Evolutionary conservation across 202 grass and related monocot genomes (phyloP), one percentile per base, ranked within the genome.

Genomic region (Panicum hallii): DNA sequence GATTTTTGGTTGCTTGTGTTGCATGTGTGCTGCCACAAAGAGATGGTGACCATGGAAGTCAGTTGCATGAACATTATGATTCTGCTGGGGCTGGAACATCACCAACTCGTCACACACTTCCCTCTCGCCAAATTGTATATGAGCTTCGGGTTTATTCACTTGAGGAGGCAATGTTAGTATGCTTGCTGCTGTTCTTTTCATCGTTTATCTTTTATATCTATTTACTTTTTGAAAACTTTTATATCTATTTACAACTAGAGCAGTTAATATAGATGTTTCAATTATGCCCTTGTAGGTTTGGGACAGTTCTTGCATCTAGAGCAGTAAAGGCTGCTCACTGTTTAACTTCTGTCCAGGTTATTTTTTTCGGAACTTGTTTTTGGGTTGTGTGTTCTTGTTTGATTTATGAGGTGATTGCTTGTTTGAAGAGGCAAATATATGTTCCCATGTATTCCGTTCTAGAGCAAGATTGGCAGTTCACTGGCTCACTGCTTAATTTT

Each of bases 91-190:
- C 92, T 69, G 92, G 91, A 85, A 86, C 96, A 71, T 99, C 96
- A 76, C 97, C 93, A 78, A 99, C 97, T 80, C 93, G 90, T 53
- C 97, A 97, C 52, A 90, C 97, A 75, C 85, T 94, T 85, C 89
- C 93, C 32, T 95, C 97, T 58, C 88, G 92, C 44, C 88, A 90
- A 83, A 89, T 99, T 87, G 96, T 99, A 58, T 99, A 97, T 85
- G 97, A 99, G 80, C 97, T 99, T 79, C 93, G 97, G 62, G 90
- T 99, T 67, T 99, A 99, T 87, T 99, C 97, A 77, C 93, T 99
- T 20, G 97, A 99, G 91, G 87, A 89, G 70, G 88, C 90, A 38
- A 91, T 79, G 97, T 95, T 90, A 93, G 89, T 69, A 48, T 76
- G 81, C 77, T 72, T 47, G 43, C 67, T 67, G 41, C 54, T 63